Evolutionary conservation across 108 stramenopile species (phyloP).

Genomic region (Fistulifera pelliculosa): DNA sequence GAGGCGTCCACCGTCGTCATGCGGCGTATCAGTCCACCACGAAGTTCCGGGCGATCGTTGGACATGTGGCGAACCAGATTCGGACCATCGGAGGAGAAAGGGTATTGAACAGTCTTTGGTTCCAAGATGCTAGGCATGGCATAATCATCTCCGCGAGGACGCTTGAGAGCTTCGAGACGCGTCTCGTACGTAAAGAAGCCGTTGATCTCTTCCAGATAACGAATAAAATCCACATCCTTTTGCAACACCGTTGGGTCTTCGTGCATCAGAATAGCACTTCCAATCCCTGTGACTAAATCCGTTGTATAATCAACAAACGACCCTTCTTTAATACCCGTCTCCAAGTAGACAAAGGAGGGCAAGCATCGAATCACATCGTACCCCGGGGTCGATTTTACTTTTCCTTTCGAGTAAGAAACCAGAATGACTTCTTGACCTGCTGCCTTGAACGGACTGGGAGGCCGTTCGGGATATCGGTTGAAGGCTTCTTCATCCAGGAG

Average conservation of each 20-base stretch:
- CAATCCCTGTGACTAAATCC: constrained; percentile 65
- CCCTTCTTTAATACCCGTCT: constrained; percentile 44
- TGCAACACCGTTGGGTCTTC: constrained; percentile 38
- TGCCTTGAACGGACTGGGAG: constrained; percentile 62
- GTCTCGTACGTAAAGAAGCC: constrained; percentile 72
- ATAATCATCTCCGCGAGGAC: constrained; percentile 49
- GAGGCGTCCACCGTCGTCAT: constrained; percentile 75
- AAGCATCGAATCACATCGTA: constrained; percentile 64
- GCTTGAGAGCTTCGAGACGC: constrained; percentile 51
- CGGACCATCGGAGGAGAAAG: constrained; percentile 61
- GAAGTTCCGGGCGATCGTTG: constrained; percentile 62
- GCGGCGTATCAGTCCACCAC: constrained; percentile 36
- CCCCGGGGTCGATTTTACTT: constrained; percentile 60
- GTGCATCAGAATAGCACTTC: constrained; percentile 70
- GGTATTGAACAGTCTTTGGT: constrained; percentile 24
- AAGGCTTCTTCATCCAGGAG: constrained; percentile 66
- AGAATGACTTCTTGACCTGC: constrained; percentile 58
- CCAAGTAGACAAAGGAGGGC: constrained; percentile 64
- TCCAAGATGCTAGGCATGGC: constrained; percentile 15
- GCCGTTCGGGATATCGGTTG: constrained; percentile 38
- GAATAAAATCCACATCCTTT: constrained; percentile 69
- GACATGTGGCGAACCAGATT: constrained; percentile 61
- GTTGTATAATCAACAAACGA: constrained; percentile 61
- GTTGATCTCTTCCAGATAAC: constrained; percentile 77
- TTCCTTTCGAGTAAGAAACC: constrained; percentile 59